Evolutionary conservation across 2,329 filamentous ascomycete species (phyloP).

Genomic region (Aspergillus eucalypticola): DNA sequence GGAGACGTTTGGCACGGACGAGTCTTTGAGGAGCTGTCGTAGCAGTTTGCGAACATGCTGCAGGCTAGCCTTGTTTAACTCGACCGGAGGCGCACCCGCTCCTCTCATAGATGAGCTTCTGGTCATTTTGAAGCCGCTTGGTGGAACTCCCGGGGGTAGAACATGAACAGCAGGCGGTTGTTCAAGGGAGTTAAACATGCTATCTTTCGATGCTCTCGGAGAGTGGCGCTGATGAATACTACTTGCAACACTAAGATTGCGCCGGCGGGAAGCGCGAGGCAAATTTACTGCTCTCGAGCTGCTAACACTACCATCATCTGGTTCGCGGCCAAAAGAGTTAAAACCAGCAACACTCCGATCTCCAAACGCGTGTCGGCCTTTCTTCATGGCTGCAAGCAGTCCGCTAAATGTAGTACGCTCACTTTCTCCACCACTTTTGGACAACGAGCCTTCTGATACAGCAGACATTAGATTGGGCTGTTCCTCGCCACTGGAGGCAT

Average conservation of each 20-base stretch:
- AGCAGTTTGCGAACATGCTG: constrained; percentile 85
- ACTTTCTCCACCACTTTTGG: constrained; percentile 66
- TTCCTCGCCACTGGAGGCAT: constrained; percentile 88
- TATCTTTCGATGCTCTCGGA: constrained; percentile 66
- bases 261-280: constrained; percentile 66
- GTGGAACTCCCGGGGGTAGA: constrained; percentile 38
- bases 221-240: constrained; percentile 69
- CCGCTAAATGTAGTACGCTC: constrained; percentile 74
- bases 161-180: constrained; percentile 40
- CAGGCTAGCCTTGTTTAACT: constrained; percentile 83
- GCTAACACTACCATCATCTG: constrained; percentile 64
- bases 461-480: constrained; percentile 81
- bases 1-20: constrained; percentile 67
- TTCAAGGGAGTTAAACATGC: constrained; percentile 43
- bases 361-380: constrained; percentile 68
- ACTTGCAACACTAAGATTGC: constrained; percentile 83
- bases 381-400: constrained; percentile 71
- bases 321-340: constrained; percentile 67
- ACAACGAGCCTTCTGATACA: constrained; percentile 65
- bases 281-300: constrained; percentile 60
- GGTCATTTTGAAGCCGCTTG: constrained; percentile 57
- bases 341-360: constrained; percentile 75
- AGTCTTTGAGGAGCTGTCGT: constrained; percentile 77
- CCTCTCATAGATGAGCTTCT: constrained; percentile 82
- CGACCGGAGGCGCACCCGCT: constrained; percentile 69